These are phyloP conservation scores for Blastomyces percursus DNA, from an alignment of 2,329 filamentous ascomycete species.

Conservation along the genomic window DNA sequence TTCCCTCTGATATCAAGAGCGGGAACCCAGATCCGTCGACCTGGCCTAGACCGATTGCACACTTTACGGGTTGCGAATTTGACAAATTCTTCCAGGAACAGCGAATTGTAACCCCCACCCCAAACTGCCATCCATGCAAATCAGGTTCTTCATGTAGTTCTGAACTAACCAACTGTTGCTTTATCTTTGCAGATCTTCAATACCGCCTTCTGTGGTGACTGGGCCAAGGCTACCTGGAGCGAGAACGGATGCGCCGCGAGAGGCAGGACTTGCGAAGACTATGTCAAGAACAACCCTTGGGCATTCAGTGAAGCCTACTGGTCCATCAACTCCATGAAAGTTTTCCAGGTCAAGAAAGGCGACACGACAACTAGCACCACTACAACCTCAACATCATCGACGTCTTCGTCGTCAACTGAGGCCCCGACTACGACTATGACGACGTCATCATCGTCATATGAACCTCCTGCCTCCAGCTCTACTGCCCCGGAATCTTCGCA, in stretches of 20 bases:
- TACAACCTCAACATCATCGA: neutral
- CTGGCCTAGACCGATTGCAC: conserved; percentile 61
- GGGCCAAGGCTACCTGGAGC: conserved; percentile 61
- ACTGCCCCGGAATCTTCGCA: too few relatives aligned
- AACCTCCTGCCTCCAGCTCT: too few relatives aligned
- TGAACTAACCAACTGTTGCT: neutral
- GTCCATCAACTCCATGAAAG: conserved; percentile 57
- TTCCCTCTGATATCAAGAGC: conserved; percentile 53
- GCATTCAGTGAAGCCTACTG: conserved; percentile 66
- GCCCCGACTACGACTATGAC: neutral
- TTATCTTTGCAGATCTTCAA: conserved; percentile 41
- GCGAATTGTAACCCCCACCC: conserved; percentile 43
- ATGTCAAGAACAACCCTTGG: conserved; percentile 54
- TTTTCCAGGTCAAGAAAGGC: conserved; percentile 37
- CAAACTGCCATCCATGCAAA: neutral
- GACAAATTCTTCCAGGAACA: conserved; percentile 57
- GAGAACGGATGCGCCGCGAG: conserved; percentile 47
- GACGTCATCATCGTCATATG: neutral
- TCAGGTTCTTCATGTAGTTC: neutral
- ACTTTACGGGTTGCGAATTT: conserved; percentile 65
- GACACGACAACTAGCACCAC: neutral
- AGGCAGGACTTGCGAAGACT: conserved; percentile 56
- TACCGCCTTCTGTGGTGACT: conserved; percentile 72
- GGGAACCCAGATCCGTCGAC: conserved; percentile 51
- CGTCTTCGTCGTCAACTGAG: neutral